Base-by-base conservation (phyloP, 805 yeast genomes). In the Grigorovia yakushimaensis region DNA sequence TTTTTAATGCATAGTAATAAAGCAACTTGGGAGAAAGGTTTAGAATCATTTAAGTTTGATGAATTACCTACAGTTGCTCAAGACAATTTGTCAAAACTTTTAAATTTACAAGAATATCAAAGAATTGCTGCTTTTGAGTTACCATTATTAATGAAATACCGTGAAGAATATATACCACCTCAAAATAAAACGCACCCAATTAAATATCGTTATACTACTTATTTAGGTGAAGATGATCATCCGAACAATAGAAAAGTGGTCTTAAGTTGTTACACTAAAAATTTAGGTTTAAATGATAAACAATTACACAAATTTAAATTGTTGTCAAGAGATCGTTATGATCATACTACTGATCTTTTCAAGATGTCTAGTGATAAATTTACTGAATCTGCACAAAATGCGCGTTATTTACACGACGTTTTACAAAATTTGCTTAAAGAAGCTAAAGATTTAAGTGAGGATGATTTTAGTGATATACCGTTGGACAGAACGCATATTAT, bases 121-220 rank as follows among this genome's bases (percentile, higher is more conserved):
- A 76, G 97, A 57, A 73, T 87, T 41, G 87, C 94, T 10, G 96
- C 97, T 0, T 91, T 83, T 67, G 98, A 91, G 63, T 75, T 91
- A 73, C 98, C 98, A 6, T 75, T 79, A 47, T 73, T 93, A 53
- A 80, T 82, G 39, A 80, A 87, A 64, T 84, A 74, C 62, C 82
- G 91, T 55, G 79, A 83, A 65, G 74, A 73, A 50, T 89, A 85
- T 69, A 63, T 59, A 33, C 82, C 82, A 19, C 71, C 71, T 13
- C 54, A 72, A 5, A 54, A 55, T 10, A 60, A 58, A 17, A 69
- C 71, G 23, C 64, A 72, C 9, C 88, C 88, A 5, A 69, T 88
- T 39, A 70, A 71, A 37, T 84, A 84, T 59, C 78, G 81, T 55
- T 89, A 81, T 69, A 78, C 85, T 17, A 79, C 84, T 39, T 85